phyloP scores from a whole-genome alignment of 345 rosid species.

The Lumnitzera littorea region DNA sequence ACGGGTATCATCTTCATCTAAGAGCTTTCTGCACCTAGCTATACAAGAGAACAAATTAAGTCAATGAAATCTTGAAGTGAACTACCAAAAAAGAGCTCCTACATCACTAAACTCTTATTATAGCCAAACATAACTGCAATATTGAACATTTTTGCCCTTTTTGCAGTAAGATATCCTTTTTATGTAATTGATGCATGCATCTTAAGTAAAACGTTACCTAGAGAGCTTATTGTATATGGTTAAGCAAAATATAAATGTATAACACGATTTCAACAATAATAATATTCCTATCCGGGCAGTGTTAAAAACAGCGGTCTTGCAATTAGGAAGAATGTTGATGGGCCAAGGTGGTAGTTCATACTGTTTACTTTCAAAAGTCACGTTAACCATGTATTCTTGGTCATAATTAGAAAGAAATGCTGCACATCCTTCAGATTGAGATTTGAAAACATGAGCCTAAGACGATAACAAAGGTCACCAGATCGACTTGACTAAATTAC shows the following conservation, averaged over 20 bases:
- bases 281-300: constrained; percentile 57
- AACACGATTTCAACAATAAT: too few relatives aligned
- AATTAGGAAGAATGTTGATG: constrained; percentile 81
- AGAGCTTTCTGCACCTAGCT: constrained; percentile 64
- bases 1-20: constrained; percentile 54
- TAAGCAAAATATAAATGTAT: too few relatives aligned
- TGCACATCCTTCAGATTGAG: constrained; percentile 49
- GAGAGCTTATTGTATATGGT: too few relatives aligned
- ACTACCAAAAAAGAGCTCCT: background rate
- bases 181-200: too few relatives aligned
- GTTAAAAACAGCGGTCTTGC: constrained; percentile 72
- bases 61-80: background rate
- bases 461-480: background rate
- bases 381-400: constrained; percentile 33
- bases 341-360: constrained; percentile 89
- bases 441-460: constrained; percentile 69
- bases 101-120: background rate
- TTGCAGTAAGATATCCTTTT: too few relatives aligned
- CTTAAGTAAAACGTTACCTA: too few relatives aligned
- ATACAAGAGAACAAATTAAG: constrained; percentile 3
- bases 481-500: too few relatives aligned
- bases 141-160: too few relatives aligned
- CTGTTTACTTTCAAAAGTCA: constrained; percentile 45
- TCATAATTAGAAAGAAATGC: constrained; percentile 87
- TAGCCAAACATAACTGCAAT: too few relatives aligned